A percentile compares a stretch with the other conserved stretches of the same genome.
phyloP scores from a whole-genome alignment of 2,329 filamentous ascomycete species.

The Dendryphion nanum region DNA sequence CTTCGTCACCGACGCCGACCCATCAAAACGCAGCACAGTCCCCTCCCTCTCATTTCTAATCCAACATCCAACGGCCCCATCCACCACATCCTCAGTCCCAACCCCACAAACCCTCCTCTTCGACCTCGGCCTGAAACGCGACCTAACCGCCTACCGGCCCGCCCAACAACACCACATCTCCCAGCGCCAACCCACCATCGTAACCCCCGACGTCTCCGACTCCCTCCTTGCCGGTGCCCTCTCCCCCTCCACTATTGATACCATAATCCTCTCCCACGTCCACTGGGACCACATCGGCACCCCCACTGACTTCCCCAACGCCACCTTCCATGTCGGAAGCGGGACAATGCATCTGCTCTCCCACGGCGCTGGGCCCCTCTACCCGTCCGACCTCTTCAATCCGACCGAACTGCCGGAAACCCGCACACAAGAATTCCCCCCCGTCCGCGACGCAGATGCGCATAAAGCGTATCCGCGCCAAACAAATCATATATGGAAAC shows the following conservation, averaged over 20 bases:
- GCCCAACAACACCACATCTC: conserved; percentile 47
- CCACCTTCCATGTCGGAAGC: conserved; percentile 52
- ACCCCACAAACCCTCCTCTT: conserved; percentile 47
- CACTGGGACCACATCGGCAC: conserved; percentile 62
- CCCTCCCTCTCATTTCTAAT: conserved; percentile 56
- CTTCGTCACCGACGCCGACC: conserved; percentile 48
- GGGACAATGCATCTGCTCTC: conserved; percentile 28
- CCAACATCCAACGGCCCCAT: conserved; percentile 40
- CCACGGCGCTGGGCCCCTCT: conserved; percentile 27
- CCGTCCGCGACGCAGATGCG: conserved; percentile 16
- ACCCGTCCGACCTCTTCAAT: conserved; percentile 47
- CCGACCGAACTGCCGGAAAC: conserved; percentile 42
- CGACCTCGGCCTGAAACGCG: conserved; percentile 53
- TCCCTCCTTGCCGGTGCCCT: conserved; percentile 39
- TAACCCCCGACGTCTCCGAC: conserved; percentile 45
- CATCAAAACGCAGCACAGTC: conserved; percentile 47
- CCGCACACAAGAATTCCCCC: conserved; percentile 47
- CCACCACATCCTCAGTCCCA: conserved; percentile 6
- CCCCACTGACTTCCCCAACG: conserved; percentile 49
- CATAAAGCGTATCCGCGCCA: conserved; percentile 16
- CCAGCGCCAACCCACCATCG: conserved; percentile 45
- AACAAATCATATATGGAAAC: conserved; percentile 39
- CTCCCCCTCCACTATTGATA: conserved; percentile 36
- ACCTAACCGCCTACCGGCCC: conserved; percentile 44
- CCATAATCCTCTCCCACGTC: conserved; percentile 52